A percentile compares a stretch with the other conserved stretches of the same genome.
Evolutionary conservation across 2,329 filamentous ascomycete genomes (phyloP).

Genomic region (Alternaria arbusti): DNA sequence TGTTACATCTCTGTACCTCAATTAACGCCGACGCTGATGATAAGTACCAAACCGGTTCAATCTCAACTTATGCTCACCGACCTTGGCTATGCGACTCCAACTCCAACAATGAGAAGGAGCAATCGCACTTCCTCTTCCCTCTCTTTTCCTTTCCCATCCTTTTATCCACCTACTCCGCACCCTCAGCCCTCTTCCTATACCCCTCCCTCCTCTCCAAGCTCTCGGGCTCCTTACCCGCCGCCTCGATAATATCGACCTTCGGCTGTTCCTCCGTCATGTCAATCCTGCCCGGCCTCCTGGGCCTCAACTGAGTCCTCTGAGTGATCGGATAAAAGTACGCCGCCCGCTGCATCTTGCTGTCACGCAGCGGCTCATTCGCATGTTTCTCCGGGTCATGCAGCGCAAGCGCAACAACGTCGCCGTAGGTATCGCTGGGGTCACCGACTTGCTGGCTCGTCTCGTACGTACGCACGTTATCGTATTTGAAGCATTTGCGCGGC

Average conservation of each 20-base stretch:
- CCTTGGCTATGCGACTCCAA: no score
- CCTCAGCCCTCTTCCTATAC: conserved; percentile 55
- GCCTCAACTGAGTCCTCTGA: conserved; percentile 61
- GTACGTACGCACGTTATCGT: conserved; percentile 65
- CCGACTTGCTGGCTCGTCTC: conserved; percentile 63
- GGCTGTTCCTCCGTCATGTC: conserved; percentile 52
- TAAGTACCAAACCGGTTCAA: background rate
- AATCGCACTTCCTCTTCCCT: no score
- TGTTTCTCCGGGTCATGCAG: conserved; percentile 61
- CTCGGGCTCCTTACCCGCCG: conserved; percentile 59
- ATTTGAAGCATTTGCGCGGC: conserved; percentile 60
- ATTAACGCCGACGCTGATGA: conserved; percentile 65
- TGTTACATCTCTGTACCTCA: background rate
- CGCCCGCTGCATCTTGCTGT: conserved; percentile 53
- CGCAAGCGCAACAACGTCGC: conserved; percentile 63
- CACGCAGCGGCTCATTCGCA: conserved; percentile 42
- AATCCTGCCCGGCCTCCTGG: conserved; percentile 51
- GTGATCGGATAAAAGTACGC: conserved; percentile 69
- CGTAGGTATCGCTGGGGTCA: conserved; percentile 59
- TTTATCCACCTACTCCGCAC: conserved; percentile 12
- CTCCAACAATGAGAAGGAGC: no score
- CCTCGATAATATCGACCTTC: conserved; percentile 60
- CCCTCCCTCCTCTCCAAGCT: conserved; percentile 56
- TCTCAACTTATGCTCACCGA: background rate
- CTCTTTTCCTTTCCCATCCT: no score